Evolutionary conservation across 495 filamentous ascomycete species (phyloP), one percentile per base, ranked within the genome.

Genomic region (Mytilinidion resinicola): DNA sequence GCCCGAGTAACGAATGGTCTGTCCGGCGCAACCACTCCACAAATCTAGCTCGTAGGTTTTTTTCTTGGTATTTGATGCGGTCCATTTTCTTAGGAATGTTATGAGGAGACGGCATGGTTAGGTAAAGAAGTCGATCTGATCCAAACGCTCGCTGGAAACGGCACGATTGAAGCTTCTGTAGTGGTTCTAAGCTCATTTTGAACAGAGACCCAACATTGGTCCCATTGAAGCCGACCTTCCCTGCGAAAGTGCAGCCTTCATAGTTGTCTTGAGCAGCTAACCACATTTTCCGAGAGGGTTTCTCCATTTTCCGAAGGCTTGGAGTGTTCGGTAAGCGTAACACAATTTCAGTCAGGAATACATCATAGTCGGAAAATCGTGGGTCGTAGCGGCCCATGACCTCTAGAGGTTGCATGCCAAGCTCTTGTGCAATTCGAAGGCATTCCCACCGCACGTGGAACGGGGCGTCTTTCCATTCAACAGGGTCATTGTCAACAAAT

Each of bases 81-180:
- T 37, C 12, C 17, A 46, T 44, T 9, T 19, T 14, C 10, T 56
- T 37, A 3, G 21, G 17, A 14, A 25, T 19, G 11, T 47, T 12
- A 30, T 58, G 43, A 9, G 66, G 51, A 6, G 60, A 55, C 2
- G 67, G 64, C 17, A 69, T 35, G 51, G 42, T 59, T 0, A 69
- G 53, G 44, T 66, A 71, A 3, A 71, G 56, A 48, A 71, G 69
- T 10, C 69, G 50, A 54, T 71, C 67, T 9, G 59, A 11, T 9
- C 65, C 65, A 37, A 66, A 71, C 0, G 34, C 35, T 3, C 69
- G 62, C 38, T 71, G 65, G 39, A 71, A 64, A 1, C 69, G 54
- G 36, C 57, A 69, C 6, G 64, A 63, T 1, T 20, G 41, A 15
- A 66, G 65, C 1, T 20, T n/a, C 49, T 58, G 42, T 1, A 69